These are phyloP conservation scores for Peronospora farinosa DNA, from an alignment of 352 stramenopile genomes.

Conservation along the genomic window DNA sequence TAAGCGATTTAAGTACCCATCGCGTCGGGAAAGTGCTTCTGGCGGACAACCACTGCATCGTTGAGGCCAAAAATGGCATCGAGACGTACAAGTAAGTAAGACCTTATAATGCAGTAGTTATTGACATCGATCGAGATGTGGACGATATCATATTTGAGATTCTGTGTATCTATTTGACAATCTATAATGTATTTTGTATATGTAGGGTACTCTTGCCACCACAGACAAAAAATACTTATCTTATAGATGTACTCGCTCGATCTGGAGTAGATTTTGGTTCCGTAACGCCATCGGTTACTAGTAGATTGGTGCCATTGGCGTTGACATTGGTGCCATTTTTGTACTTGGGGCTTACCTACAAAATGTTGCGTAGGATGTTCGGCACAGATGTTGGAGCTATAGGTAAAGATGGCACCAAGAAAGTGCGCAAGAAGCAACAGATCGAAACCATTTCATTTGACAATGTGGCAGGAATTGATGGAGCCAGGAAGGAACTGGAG, in stretches of 20 bases:
- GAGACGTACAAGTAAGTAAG: slow-evolving; percentile 62
- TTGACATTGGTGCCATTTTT: slow-evolving; percentile 76
- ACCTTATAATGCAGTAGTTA: background rate
- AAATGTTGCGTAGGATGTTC: slow-evolving; percentile 71
- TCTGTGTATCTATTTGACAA: slow-evolving; percentile 8
- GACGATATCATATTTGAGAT: slow-evolving; percentile 3
- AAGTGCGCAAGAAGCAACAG: slow-evolving; percentile 32
- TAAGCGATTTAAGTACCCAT: slow-evolving; percentile 41
- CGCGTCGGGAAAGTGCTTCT: slow-evolving; percentile 63
- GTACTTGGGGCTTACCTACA: slow-evolving; percentile 81
- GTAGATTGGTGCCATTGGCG: slow-evolving; percentile 40
- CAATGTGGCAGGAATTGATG: slow-evolving; percentile 91
- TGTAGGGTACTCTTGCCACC: slow-evolving; percentile 66
- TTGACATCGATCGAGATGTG: slow-evolving; percentile 2
- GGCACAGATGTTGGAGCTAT: slow-evolving; percentile 41
- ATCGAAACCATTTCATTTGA: slow-evolving; percentile 77
- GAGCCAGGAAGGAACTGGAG: slow-evolving; percentile 89
- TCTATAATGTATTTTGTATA: slow-evolving; percentile 3
- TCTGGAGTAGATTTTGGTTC: slow-evolving; percentile 70
- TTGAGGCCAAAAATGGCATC: slow-evolving; percentile 35
- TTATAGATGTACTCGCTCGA: slow-evolving; percentile 54
- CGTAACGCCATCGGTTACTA: slow-evolving; percentile 37
- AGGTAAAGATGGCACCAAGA: slow-evolving; percentile 63
- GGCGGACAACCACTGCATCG: slow-evolving; percentile 47
- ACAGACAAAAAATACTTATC: slow-evolving; percentile 63